phyloP scores from a whole-genome alignment of 75 land plant genomes.

The Cryptomeria japonica region DNA sequence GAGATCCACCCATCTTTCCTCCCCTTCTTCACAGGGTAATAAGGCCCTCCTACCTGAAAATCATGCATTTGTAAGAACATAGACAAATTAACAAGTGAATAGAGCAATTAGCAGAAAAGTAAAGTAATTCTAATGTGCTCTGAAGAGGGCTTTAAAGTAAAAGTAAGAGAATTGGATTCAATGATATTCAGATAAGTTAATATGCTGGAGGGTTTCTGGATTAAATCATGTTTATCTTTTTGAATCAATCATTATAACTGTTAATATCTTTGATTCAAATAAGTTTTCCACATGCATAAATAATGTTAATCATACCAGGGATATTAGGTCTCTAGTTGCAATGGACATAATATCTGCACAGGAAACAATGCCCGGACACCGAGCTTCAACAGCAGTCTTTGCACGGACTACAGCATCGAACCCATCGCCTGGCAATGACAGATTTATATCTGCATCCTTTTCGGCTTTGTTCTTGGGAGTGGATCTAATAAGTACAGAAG shows the following conservation, averaged over 20 bases:
- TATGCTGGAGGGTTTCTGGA: too few relatives aligned
- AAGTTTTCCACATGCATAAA: background rate
- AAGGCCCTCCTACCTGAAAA: conserved; percentile 53
- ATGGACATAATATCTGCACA: conserved; percentile 84
- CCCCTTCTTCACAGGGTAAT: conserved; percentile 45
- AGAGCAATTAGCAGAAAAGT: background rate
- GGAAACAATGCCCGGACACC: conserved; percentile 82
- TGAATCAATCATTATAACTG: too few relatives aligned
- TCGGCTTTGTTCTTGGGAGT: conserved; percentile 70
- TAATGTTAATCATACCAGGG: conserved; percentile 17
- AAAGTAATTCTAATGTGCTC: background rate
- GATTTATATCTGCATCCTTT: conserved; percentile 78
- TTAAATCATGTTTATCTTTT: too few relatives aligned
- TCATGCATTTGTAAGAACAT: background rate
- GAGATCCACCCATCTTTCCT: conserved; percentile 47
- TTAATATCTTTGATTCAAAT: too few relatives aligned
- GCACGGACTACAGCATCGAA: conserved; percentile 78
- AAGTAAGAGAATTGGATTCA: background rate
- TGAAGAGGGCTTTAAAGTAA: background rate
- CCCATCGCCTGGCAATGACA: conserved; percentile 85
- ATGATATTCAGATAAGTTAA: background rate
- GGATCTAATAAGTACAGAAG: conserved; percentile 66
- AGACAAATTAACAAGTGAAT: background rate
- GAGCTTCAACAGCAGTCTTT: conserved; percentile 69
- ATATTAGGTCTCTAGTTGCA: conserved; percentile 64